Evolutionary conservation across 108 stramenopile species (phyloP).

Genomic region (Hondaea fermentalgiana): DNA sequence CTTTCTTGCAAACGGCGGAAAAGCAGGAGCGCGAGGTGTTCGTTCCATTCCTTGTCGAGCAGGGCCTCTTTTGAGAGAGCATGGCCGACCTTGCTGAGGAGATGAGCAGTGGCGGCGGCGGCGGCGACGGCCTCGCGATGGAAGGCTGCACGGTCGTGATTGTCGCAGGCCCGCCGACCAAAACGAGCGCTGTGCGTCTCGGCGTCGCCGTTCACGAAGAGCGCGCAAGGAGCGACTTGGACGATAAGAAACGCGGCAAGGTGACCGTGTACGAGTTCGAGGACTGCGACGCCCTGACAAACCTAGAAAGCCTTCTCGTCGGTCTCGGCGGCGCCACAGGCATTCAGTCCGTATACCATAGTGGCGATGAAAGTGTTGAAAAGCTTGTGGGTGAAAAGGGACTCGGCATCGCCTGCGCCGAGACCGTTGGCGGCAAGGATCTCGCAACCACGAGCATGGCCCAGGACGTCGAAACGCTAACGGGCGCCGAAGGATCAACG

Average conservation of each 20-base stretch:
- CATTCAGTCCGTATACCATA: neutral
- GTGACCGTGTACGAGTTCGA: neutral
- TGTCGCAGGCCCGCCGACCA: neutral
- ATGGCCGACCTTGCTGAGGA: too few relatives aligned
- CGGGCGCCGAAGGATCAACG: neutral
- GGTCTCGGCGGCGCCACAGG: neutral
- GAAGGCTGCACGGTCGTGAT: constrained; percentile 8
- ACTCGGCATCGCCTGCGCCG: neutral
- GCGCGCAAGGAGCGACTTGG: neutral
- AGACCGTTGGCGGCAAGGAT: neutral
- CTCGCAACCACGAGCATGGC: neutral
- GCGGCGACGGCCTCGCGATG: neutral
- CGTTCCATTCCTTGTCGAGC: too few relatives aligned
- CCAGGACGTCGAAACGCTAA: neutral
- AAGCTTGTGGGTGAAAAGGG: neutral
- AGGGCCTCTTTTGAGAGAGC: too few relatives aligned
- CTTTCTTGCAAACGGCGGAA: too few relatives aligned
- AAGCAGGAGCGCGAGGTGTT: too few relatives aligned
- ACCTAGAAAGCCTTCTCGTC: neutral
- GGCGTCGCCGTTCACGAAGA: neutral
- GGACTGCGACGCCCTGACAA: neutral
- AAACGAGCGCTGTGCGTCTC: neutral
- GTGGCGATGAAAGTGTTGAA: neutral
- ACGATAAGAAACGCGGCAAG: neutral
- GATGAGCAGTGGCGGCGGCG: neutral